A percentile compares a stretch with the other conserved stretches of the same genome.
phyloP scores from a whole-genome alignment of 345 rosid species.

The Salix caprea region DNA sequence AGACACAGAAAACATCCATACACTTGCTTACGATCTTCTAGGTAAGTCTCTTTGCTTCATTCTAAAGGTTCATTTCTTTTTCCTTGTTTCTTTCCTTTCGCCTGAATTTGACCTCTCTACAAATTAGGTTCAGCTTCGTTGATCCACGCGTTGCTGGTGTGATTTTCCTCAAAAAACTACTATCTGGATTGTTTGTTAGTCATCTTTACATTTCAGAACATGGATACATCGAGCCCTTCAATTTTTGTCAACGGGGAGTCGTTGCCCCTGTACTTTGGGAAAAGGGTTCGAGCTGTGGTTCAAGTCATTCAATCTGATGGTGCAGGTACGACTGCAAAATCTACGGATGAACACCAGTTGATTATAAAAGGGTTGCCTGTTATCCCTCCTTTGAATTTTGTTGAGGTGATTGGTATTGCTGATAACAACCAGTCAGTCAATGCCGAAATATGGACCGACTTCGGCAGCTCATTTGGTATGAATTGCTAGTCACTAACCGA shows the following conservation, averaged over 20 bases:
- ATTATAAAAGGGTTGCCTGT: background rate
- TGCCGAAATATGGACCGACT: background rate
- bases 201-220: background rate
- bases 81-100: too few relatives aligned
- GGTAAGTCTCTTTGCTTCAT: too few relatives aligned
- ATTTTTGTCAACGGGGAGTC: background rate
- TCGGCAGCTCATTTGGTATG: conserved; percentile 4
- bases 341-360: background rate
- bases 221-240: conserved; percentile 10
- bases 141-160: too few relatives aligned
- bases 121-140: too few relatives aligned
- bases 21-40: too few relatives aligned
- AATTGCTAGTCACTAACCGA: background rate
- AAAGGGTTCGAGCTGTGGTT: conserved; percentile 2
- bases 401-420: conserved; percentile 5
- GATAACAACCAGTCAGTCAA: background rate
- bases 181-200: background rate
- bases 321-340: background rate
- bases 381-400: background rate
- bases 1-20: too few relatives aligned
- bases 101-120: too few relatives aligned
- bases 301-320: conserved; percentile 5
- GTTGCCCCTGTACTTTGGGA: background rate
- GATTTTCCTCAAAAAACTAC: too few relatives aligned
- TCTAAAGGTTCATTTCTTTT: too few relatives aligned